Evolutionary conservation across 2,329 filamentous ascomycete species (phyloP).

Genomic region (Talaromyces amestolkiae): DNA sequence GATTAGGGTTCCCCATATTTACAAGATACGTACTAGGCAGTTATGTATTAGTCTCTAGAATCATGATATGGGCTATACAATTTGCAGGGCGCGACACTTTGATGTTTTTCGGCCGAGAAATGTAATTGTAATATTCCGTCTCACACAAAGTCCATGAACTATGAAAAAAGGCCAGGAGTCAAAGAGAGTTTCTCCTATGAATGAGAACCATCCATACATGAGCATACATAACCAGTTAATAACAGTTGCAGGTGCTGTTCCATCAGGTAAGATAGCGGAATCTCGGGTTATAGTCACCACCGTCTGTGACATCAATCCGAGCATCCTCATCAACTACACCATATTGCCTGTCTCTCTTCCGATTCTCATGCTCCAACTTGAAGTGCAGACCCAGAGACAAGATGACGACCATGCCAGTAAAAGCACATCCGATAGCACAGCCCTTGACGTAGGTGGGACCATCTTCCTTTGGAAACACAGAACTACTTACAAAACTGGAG

Average conservation of each 20-base stretch:
- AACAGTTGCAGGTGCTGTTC: not conserved
- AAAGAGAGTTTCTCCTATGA: not conserved
- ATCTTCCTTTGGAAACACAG: not conserved
- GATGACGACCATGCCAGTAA: not conserved
- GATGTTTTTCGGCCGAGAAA: not conserved
- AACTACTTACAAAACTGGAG: constrained; percentile 5
- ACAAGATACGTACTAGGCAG: not conserved
- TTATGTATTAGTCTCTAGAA: not conserved
- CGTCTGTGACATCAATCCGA: not conserved
- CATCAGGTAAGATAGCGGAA: not conserved
- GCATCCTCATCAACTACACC: not conserved
- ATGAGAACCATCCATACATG: not conserved
- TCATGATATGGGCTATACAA: not conserved
- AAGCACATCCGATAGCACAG: not conserved
- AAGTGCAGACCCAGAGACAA: not conserved
- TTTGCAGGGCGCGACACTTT: not conserved
- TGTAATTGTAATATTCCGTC: not conserved
- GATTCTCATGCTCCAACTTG: not conserved
- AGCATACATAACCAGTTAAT: not conserved
- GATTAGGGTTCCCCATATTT: not conserved
- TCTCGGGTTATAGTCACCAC: not conserved
- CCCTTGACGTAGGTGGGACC: constrained; percentile 5
- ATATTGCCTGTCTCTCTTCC: not conserved
- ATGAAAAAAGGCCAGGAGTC: not conserved
- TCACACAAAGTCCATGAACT: not conserved